Base-by-base conservation (phyloP, 106 monocot species). In the Dioscorea dumetorum region DNA sequence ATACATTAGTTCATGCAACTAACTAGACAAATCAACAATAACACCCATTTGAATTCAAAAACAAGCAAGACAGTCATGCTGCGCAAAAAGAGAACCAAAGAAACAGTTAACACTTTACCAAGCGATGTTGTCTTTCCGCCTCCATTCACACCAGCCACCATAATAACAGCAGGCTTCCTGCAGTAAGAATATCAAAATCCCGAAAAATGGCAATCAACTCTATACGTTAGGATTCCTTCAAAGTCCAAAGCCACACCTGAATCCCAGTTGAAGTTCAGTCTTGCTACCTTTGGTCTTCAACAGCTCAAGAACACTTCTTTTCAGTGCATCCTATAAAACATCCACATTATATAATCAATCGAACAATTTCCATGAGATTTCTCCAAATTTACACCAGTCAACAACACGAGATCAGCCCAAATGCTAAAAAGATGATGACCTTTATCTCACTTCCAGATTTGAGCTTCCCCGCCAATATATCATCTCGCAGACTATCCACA, bases 141-240 rank as follows among this genome's bases (percentile, higher is more conserved):
- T 19, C 95, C 95, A 86, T 95, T 95, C 21, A 95, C 95, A 58
- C 95, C 95, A 75, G 88, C 95, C 62, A 95, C 72, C 91, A 95
- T 91, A 65, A 95, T 77, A 23, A 95, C 95, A 21, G 95, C 95
- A 22, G 95, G 95, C 61, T 95, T 95, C 74, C 95, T 95, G 83
- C 24, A 12, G 75, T 31, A 51, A 49, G 21, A 48, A 35, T 14
- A 74, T 70, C 50, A 67, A 67, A 75, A 34, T 23, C 49, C 19
- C 17, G 52, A 67, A 64, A 18, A 50, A 57, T 22, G 11, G 34
- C 64, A 16, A 62, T 34, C 24, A 33, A 16, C 41, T 41, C 41
- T 41, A 41, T 6, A 41, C 2, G 41, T 41, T 41, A 41, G 41
- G 3, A 41, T 41, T 2, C 41, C 41, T 41, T 10, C 41, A 41